Evolutionary conservation across 805 yeast genomes (phyloP), one percentile per base, ranked within the genome.

Genomic region (Peterozyma toletana): DNA sequence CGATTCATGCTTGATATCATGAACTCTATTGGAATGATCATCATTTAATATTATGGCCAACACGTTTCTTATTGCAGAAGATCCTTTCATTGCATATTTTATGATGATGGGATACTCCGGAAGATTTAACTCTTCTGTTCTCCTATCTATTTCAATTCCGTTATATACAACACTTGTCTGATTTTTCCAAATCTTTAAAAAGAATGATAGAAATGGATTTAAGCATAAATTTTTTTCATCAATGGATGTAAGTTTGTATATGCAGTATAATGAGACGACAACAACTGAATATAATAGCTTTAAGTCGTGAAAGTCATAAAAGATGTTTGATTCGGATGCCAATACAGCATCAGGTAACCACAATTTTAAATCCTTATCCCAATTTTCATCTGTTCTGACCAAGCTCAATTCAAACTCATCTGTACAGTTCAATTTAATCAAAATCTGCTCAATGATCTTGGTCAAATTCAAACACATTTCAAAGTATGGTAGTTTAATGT

Each of bases 111-210:
- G 83, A 43, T 63, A 63, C 7, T 63, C 64, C 15, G 35, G 59
- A 39, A 58, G 67, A 29, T 61, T 60, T 4, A 56, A 56, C 37
- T 64, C 68, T 53, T 74, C 82, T 43, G 70, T 69, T 42, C 70
- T 50, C 48, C 82, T 58, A 53, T 78, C 83, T 31, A 77, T 69
- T 51, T 80, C 85, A 6, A 84, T 59, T 0, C 87, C 86, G 7
- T 78, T 59, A 9, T 76, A 58, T 1, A 84, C 69, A 2, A 80
- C 68, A 46, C 71, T 71, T 2, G 89, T 80, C 52, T 78, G 77
- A 36, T 75, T 70, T 51, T 81, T 80, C 91, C 93, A 85, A 5
- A 77, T 54, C 39, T 76, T 75, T 9, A 82, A 61, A 47, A 80
- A 73, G 39, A 70, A 67, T 16, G 74, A 73, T 39, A 78, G 54